Base-by-base conservation (phyloP, 2,329 filamentous ascomycete species). In the Colletotrichum endophyticum region DNA sequence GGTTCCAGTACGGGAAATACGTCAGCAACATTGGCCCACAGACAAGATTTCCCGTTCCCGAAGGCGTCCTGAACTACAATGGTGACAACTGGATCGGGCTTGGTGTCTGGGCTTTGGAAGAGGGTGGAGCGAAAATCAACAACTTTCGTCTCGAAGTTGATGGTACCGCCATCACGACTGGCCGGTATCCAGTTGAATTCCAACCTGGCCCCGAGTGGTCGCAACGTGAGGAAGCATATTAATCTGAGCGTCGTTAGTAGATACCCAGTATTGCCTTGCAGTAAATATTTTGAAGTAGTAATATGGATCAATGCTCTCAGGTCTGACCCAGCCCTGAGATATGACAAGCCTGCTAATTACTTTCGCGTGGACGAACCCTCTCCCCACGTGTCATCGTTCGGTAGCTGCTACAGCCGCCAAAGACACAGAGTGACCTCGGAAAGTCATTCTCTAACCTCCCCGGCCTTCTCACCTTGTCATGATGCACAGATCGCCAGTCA, bases 11-110 rank as follows among this genome's bases (percentile, higher is more conserved):
- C 76, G 88, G 88, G 8, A 85, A 86, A 75, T 88, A 87, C 70
- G 83, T 91, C n/a, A 92, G 91, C 80, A 93, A 95, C 78, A 88
- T 96, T n/a, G 95, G 95, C 0, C 95, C 95, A 2, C 94, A 96
- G 85, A 91, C 89, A 0, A 87, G 83, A 3, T 96, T 93, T 81
- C 94, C 94, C 2, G 94, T 96, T 0, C 94, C 94, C 0, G 91
- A 95, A 84, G 94, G 94, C 27, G 88, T 96, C 27, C 85, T 95
- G 67, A 90, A 96, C 81, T 94, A 95, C 82, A 87, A 88, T 6
- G 94, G 94, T 0, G 89, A 87, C 36, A 96, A 96, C 79, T 94
- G 91, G 83, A 80, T 96, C 8, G 93, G 90, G 0, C 80, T 96
- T 6, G 91, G 89, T 28, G 81, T 96, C 19, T 96, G 94, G 94